Evolutionary conservation across 805 yeast genomes (phyloP), one percentile per base, ranked within the genome.

Genomic region (Saccharomycopsis microspora): DNA sequence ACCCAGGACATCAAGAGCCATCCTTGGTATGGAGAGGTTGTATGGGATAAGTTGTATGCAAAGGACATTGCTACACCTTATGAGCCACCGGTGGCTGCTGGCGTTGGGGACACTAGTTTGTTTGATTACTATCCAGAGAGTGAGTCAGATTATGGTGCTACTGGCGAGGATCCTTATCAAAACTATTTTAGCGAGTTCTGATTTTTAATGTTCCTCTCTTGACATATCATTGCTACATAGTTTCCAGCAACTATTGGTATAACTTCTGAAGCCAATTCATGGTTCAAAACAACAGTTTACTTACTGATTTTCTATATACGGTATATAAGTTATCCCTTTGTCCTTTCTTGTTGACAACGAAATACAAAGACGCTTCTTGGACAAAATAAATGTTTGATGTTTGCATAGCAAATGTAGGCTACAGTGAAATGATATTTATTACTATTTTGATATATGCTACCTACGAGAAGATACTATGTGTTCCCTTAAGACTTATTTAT

Each of bases 61-160:
- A 82, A 88, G 59, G 88, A 85, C 57, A 89, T 89, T 47, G 97
- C 89, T 60, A 89, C 96, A 3, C 97, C 97, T 1, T 89, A 89
- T 61, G 97, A 89, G 64, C 97, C 97, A 5, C 95, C 96, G 28
- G 86, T 89, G 55, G 84, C 89, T 44, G 77, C 84, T 29, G 95
- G 95, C n/a, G 89, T 82, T 32, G 97, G 97, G 52, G 97, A 89
- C 61, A 76, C 94, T 2, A 83, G 95, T 5, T 78, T 82, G 60
- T 84, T 80, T 56, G 95, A 86, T 58, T 68, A 78, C 37, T 85
- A 85, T 59, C 90, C 93, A 0, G 95, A 86, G 60, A 93, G 81
- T 52, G 87, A 83, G 52, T 67, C 80, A 53, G 93, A 90, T 60
- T 93, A 93, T 62, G 99, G 99, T 44, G 61, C 62, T 11, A 57